A percentile compares a stretch with the other conserved stretches of the same genome.
These are phyloP conservation scores for Daedalea quercina DNA, from an alignment of 768 basidiomycete species.

Conservation along the genomic window DNA sequence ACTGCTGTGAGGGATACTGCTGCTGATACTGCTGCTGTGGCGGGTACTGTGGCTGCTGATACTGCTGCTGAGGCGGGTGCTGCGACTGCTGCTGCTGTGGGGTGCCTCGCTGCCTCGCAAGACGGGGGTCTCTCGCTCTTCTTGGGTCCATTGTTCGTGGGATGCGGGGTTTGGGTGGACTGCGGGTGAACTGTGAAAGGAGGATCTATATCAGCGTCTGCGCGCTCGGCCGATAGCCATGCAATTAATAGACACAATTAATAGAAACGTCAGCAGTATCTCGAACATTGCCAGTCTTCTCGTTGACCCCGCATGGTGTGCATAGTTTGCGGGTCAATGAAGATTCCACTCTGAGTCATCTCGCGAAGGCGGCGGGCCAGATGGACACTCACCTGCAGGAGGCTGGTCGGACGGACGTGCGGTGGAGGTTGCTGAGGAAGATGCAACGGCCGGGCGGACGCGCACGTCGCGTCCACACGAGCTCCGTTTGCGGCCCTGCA, in stretches of 20 bases:
- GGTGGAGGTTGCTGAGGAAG: not conserved
- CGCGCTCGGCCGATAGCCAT: no score
- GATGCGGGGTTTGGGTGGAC: conserved; percentile 6
- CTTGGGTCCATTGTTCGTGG: conserved; percentile 67
- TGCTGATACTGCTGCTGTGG: conserved; percentile 3
- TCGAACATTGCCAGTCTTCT: conserved; percentile 79
- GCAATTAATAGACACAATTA: no score
- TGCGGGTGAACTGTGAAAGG: not conserved
- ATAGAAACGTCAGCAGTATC: conserved; percentile 81
- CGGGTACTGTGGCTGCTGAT: not conserved
- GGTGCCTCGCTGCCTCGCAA: conserved; percentile 47
- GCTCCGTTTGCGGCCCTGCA: not conserved
- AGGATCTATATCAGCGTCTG: not conserved
- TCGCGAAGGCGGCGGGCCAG: not conserved
- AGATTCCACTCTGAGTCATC: conserved; percentile 97
- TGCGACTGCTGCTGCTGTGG: conserved; percentile 23
- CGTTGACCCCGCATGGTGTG: conserved; percentile 46
- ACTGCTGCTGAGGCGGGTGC: conserved; percentile 7
- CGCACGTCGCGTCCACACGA: no score
- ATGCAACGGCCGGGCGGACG: no score
- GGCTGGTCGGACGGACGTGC: no score
- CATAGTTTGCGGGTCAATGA: conserved; percentile 53
- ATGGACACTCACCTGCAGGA: not conserved
- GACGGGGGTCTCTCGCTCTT: conserved; percentile 73
- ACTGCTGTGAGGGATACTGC: conserved; percentile 1